Conservation (phyloP, 2,329 filamentous ascomycete species). For the Fusarium camptoceras region DNA sequence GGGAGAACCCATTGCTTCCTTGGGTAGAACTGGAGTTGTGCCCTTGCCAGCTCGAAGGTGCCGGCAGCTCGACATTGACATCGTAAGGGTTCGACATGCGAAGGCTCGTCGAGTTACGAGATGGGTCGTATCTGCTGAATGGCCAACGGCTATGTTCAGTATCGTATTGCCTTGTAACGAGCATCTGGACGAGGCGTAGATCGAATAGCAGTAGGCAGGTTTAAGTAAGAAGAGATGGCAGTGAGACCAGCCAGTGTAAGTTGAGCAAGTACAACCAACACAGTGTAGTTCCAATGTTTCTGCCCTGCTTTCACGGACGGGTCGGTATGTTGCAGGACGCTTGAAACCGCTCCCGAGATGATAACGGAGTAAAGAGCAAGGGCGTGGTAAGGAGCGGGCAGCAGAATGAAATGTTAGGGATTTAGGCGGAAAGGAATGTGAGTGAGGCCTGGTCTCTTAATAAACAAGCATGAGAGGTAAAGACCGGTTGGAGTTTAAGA, state of each 20-base stretch:
- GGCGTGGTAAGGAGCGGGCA: conserved; percentile 12
- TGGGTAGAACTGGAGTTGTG: conserved; percentile 64
- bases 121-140: conserved; percentile 63
- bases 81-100: conserved; percentile 70
- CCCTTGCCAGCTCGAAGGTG: conserved; percentile 68
- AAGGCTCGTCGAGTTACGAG: conserved; percentile 59
- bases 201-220: conserved; percentile 12
- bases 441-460: conserved; percentile 15
- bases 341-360: conserved; percentile 39
- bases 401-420: conserved; percentile 17
- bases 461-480: background rate
- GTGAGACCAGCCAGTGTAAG: conserved; percentile 23
- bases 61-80: conserved; percentile 58
- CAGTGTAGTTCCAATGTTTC: conserved; percentile 35
- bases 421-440: conserved; percentile 25
- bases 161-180: conserved; percentile 66
- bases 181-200: conserved; percentile 52
- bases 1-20: conserved; percentile 59
- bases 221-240: conserved; percentile 25
- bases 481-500: conserved; percentile 3
- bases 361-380: conserved; percentile 24
- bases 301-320: conserved; percentile 26
- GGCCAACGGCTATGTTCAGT: conserved; percentile 68
- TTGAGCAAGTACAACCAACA: conserved; percentile 35
- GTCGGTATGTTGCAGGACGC: conserved; percentile 35